phyloP scores from a whole-genome alignment of 805 yeast species.

The Wickerhamiella galacta region DNA sequence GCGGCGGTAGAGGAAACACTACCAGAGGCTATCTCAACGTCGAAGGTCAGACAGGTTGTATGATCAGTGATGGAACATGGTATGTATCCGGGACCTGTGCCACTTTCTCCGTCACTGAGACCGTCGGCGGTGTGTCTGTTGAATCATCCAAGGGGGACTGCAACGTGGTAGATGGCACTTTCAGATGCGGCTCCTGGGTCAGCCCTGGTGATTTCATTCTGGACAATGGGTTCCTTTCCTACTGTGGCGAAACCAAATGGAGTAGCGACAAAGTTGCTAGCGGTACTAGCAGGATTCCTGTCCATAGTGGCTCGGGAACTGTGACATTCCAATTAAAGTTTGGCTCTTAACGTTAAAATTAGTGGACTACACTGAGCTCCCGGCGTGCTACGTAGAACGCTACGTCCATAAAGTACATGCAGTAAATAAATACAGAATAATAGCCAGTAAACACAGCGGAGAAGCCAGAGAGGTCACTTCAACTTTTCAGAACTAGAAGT shows the following conservation, averaged over 20 bases:
- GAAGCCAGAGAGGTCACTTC: too few species aligned
- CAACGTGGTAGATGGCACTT: conserved; percentile 23
- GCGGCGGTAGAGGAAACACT: not conserved
- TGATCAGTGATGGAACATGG: conserved; percentile 80
- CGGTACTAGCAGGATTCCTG: conserved; percentile 31
- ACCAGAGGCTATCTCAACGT: conserved; percentile 26
- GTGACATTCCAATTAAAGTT: conserved; percentile 26
- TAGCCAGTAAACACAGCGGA: too few species aligned
- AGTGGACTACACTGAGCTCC: too few species aligned
- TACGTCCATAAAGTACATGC: too few species aligned
- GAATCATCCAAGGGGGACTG: conserved; percentile 63
- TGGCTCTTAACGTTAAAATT: too few species aligned
- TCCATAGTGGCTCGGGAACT: conserved; percentile 30
- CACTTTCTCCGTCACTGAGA: conserved; percentile 38
- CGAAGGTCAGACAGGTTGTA: conserved; percentile 46
- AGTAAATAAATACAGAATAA: too few species aligned
- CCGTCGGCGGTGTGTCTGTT: conserved; percentile 60
- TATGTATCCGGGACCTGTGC: conserved; percentile 74
- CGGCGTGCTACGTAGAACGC: too few species aligned
- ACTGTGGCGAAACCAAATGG: conserved; percentile 50
- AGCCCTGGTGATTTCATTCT: conserved; percentile 42
- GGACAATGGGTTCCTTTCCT: conserved; percentile 32
- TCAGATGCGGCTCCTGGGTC: conserved; percentile 22
- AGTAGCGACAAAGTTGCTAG: conserved; percentile 32
- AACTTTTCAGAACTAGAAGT: too few species aligned